phyloP scores from a whole-genome alignment of 2,329 filamentous ascomycete genomes.

The Fonsecaea nubica region DNA sequence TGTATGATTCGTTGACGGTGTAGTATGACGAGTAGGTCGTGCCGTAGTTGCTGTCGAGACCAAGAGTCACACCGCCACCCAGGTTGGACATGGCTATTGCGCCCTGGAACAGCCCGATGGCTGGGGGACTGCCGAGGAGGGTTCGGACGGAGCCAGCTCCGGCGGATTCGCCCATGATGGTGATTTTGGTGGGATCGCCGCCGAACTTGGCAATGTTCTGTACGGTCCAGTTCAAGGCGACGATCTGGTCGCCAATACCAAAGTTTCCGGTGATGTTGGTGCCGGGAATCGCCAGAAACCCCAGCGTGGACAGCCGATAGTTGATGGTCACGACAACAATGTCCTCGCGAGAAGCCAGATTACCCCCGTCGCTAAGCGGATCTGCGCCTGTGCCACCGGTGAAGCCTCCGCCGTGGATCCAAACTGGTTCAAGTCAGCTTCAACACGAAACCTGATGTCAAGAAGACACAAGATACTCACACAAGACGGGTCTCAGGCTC shows the following conservation, averaged over 20 bases:
- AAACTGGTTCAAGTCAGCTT: constrained; percentile 42
- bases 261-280: constrained; percentile 63
- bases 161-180: constrained; percentile 57
- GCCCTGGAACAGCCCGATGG: constrained; percentile 35
- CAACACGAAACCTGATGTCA: neutral
- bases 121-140: constrained; percentile 52
- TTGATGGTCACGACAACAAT: constrained; percentile 67
- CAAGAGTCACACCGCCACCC: constrained; percentile 63
- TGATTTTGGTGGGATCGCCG: constrained; percentile 55
- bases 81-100: constrained; percentile 56
- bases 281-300: constrained; percentile 64
- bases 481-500: constrained; percentile 56
- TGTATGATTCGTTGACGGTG: constrained; percentile 61
- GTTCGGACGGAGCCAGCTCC: constrained; percentile 64
- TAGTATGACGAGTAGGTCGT: constrained; percentile 65
- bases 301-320: constrained; percentile 65
- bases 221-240: constrained; percentile 57
- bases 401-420: constrained; percentile 65
- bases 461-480: neutral
- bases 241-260: constrained; percentile 60
- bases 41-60: constrained; percentile 62
- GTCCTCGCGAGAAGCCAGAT: constrained; percentile 64
- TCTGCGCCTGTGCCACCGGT: constrained; percentile 54
- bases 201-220: constrained; percentile 56
- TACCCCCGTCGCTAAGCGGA: constrained; percentile 58